Evolutionary conservation across 148 eudicot genomes (phyloP).

Genomic region (Spergularia marina): DNA sequence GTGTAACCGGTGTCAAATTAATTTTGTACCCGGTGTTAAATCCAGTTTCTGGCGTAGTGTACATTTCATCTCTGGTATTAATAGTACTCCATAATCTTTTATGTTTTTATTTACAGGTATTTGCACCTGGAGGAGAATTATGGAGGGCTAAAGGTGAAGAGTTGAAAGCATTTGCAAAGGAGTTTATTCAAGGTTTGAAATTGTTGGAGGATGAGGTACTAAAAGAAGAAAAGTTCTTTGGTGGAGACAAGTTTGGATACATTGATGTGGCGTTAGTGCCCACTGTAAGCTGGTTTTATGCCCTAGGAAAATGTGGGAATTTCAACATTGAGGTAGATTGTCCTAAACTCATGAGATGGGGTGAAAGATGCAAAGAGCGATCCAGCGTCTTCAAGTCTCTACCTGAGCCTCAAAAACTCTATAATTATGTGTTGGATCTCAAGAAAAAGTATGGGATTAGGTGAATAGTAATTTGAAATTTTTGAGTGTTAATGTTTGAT

Average conservation of each 20-base stretch:
- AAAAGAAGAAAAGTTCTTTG: constrained; percentile 14
- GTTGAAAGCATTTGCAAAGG: not conserved
- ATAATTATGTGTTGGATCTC: not conserved
- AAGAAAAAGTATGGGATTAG: constrained; percentile 3
- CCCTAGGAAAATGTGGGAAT: constrained; percentile 19
- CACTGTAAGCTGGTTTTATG: constrained; percentile 16
- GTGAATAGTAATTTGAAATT: not conserved
- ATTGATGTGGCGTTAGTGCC: constrained; percentile 18
- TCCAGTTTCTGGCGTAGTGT: too few species aligned
- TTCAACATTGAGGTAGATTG: constrained; percentile 8
- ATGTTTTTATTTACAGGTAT: constrained; percentile 10
- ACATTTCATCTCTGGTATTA: too few species aligned
- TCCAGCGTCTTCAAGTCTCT: constrained; percentile 17
- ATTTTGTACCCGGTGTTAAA: too few species aligned
- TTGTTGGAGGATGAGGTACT: constrained; percentile 3
- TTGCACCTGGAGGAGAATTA: not conserved
- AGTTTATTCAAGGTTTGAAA: constrained; percentile 13
- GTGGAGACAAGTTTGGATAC: constrained; percentile 23
- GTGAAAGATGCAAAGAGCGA: constrained; percentile 15
- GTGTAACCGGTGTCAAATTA: too few species aligned
- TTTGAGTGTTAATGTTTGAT: too few species aligned
- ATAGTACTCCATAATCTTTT: too few species aligned
- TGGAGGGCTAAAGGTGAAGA: constrained; percentile 20
- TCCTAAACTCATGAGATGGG: constrained; percentile 21
- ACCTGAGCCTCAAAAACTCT: not conserved